Evolutionary conservation across 768 basidiomycete genomes (phyloP).

Genomic region (Roridomyces roridus): DNA sequence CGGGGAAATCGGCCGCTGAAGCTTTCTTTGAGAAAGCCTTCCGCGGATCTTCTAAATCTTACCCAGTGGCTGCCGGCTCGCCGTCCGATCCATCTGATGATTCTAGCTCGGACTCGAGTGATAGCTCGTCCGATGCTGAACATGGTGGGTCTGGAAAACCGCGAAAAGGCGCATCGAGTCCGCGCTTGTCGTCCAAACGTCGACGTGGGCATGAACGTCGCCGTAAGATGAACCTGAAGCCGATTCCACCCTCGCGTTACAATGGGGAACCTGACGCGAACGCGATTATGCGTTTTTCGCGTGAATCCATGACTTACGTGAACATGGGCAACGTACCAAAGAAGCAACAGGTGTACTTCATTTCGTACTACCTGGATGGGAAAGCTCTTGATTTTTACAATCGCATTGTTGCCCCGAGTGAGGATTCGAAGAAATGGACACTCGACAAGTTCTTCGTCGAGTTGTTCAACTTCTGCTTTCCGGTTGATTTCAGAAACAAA

Average conservation of each 20-base stretch:
- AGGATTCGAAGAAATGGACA: constrained; percentile 27
- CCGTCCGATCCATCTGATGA: background rate
- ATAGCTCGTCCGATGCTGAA: background rate
- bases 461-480: constrained; percentile 45
- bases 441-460: constrained; percentile 36
- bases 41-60: background rate
- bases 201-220: background rate
- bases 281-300: constrained; percentile 31
- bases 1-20: background rate
- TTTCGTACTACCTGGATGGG: constrained; percentile 34
- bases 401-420: constrained; percentile 22
- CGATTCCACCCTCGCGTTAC: constrained; percentile 30
- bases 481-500: constrained; percentile 27
- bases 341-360: constrained; percentile 23
- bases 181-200: background rate
- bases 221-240: constrained; percentile 25
- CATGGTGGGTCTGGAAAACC: background rate
- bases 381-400: constrained; percentile 37
- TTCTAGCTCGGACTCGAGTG: background rate
- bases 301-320: constrained; percentile 26
- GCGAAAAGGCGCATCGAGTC: background rate
- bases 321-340: constrained; percentile 23
- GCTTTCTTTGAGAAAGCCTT: constrained; percentile 1
- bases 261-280: constrained; percentile 30
- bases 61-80: too few species aligned